A percentile compares a stretch with the other conserved stretches of the same genome.
These are phyloP conservation scores for Fusarium begoniae DNA, from an alignment of 2,329 filamentous ascomycete species.

Conservation along the genomic window DNA sequence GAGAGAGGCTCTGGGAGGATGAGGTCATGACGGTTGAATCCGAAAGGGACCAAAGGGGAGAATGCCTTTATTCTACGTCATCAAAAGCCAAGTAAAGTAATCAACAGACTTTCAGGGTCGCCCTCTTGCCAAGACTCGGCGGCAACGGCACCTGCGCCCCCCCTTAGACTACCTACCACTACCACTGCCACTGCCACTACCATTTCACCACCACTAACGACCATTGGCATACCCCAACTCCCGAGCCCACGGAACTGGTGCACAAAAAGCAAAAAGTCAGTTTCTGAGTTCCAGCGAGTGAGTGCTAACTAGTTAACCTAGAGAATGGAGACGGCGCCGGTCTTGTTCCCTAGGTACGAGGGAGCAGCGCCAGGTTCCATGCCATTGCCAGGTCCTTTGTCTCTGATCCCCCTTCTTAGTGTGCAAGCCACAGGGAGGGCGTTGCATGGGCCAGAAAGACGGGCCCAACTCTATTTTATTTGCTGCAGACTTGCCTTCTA, in stretches of 20 bases:
- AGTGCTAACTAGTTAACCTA: background rate
- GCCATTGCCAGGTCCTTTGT: background rate
- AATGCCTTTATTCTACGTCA: background rate
- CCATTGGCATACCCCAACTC: constrained; percentile 15
- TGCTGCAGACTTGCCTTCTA: background rate
- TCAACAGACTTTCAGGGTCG: constrained; percentile 34
- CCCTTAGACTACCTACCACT: background rate
- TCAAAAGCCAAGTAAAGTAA: background rate
- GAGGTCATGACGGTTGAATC: constrained; percentile 17
- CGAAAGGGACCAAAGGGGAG: background rate
- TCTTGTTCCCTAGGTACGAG: constrained; percentile 1
- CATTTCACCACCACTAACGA: background rate
- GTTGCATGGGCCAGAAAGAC: constrained; percentile 9
- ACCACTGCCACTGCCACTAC: background rate
- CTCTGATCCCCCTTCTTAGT: background rate
- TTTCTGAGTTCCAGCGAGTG: background rate
- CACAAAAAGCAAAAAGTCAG: constrained; percentile 1
- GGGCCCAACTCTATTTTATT: constrained; percentile 41
- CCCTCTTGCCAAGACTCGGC: constrained; percentile 38
- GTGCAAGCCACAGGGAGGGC: background rate
- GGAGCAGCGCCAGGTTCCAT: background rate
- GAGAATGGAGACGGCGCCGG: background rate
- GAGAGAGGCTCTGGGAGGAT: constrained; percentile 1
- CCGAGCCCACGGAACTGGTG: constrained; percentile 32
- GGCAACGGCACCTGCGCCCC: constrained; percentile 32